Conservation (phyloP, 176 grass and related monocot genomes). For the Triticum dicoccoides region DNA sequence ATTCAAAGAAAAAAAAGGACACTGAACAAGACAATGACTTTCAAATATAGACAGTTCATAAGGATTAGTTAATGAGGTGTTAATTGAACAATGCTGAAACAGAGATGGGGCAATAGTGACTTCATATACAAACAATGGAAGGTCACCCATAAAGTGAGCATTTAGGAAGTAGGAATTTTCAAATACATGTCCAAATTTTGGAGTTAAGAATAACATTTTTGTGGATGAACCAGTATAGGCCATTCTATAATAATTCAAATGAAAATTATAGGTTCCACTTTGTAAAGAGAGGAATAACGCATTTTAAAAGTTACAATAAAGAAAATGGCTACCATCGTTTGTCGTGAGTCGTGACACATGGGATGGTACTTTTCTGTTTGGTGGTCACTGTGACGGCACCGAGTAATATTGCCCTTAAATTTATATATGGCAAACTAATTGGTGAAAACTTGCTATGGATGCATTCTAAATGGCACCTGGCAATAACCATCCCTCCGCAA, state of each 20-base stretch:
- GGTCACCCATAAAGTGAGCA: not conserved
- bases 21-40: not conserved
- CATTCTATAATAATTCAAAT: not conserved
- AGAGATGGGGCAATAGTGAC: not conserved
- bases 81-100: not conserved
- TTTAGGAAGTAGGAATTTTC: not conserved
- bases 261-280: too few relatives aligned
- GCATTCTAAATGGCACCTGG: not conserved
- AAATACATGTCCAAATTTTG: not conserved
- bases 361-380: not conserved
- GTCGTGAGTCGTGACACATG: not conserved
- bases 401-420: not conserved
- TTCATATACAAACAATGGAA: not conserved
- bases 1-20: not conserved
- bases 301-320: not conserved
- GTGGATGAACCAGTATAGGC: not conserved
- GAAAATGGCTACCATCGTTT: not conserved
- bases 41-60: not conserved
- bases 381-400: not conserved
- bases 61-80: not conserved
- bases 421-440: not conserved
- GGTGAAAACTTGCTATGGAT: not conserved
- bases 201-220: not conserved
- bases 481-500: not conserved
- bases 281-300: not conserved